Evolutionary conservation across 208 protist genomes (phyloP).

Genomic region (Leishmania major): DNA sequence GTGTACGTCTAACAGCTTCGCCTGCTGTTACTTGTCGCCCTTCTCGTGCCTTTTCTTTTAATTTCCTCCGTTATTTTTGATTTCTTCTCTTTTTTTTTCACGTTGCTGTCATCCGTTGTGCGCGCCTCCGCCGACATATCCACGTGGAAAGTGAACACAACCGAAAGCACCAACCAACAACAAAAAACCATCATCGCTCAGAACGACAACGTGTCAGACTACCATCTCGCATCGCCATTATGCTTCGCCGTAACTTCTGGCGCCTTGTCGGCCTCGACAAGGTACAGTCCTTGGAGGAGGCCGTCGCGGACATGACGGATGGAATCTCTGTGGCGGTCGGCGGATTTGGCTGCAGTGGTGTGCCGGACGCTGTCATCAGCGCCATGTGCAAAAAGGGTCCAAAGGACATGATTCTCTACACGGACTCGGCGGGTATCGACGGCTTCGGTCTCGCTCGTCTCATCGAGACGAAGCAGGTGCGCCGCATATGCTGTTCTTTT

Average conservation of each 20-base stretch:
- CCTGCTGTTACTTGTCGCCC: neutral
- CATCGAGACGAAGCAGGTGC: conserved; percentile 90
- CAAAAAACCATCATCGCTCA: neutral
- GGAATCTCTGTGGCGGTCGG: conserved; percentile 86
- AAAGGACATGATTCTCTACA: conserved; percentile 94
- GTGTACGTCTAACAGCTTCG: neutral
- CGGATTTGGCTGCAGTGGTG: conserved; percentile 97
- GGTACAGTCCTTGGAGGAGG: conserved; percentile 72
- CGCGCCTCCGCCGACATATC: neutral
- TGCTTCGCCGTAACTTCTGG: conserved; percentile 67
- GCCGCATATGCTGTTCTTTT: conserved; percentile 94
- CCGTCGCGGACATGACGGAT: conserved; percentile 71
- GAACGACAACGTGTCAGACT: neutral
- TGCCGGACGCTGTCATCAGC: conserved; percentile 93
- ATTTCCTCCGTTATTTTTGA: neutral
- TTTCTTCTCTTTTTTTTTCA: neutral
- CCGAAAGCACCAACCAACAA: neutral
- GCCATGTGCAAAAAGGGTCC: conserved; percentile 86
- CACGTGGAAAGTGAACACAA: neutral
- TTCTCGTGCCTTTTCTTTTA: neutral
- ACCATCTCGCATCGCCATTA: conserved; percentile 24
- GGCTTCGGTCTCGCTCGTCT: conserved; percentile 95
- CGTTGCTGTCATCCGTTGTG: too few species aligned
- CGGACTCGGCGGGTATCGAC: conserved; percentile 96
- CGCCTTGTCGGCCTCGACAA: conserved; percentile 65